Percentiles rank a stretch among this genome's conserved stretches.
phyloP scores from a whole-genome alignment of 768 basidiomycete genomes.

The Dioszegia aurantiaca region DNA sequence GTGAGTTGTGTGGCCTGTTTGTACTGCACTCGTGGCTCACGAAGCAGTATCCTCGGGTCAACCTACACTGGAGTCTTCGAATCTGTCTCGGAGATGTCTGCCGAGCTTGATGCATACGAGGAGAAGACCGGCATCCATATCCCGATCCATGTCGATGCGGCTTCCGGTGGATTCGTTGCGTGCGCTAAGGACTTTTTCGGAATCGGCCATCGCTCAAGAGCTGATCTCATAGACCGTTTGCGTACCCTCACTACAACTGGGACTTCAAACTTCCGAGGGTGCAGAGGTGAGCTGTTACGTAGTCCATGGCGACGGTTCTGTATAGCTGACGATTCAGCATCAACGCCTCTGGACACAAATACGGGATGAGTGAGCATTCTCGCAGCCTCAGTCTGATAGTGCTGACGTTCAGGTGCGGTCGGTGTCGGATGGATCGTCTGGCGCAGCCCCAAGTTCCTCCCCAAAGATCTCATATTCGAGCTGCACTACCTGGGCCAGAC shows the following conservation, averaged over 20 bases:
- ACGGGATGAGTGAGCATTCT: slow-evolving; percentile 53
- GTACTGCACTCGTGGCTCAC: background rate
- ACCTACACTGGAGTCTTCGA: slow-evolving; percentile 66
- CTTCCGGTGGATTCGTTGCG: slow-evolving; percentile 62
- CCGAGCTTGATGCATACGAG: slow-evolving; percentile 60
- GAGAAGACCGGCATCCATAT: slow-evolving; percentile 55
- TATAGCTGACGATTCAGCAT: slow-evolving; percentile 17
- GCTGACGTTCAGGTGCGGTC: slow-evolving; percentile 26
- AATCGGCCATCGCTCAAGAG: background rate
- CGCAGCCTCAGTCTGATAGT: background rate
- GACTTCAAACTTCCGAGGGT: slow-evolving; percentile 64
- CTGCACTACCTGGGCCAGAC: slow-evolving; percentile 57
- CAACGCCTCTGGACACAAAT: slow-evolving; percentile 58
- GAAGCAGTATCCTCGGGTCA: slow-evolving; percentile 42
- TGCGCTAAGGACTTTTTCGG: slow-evolving; percentile 54
- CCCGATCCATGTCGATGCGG: slow-evolving; percentile 64
- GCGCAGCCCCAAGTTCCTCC: slow-evolving; percentile 61
- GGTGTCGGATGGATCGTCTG: slow-evolving; percentile 66
- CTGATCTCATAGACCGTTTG: slow-evolving; percentile 32
- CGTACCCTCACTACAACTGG: slow-evolving; percentile 61
- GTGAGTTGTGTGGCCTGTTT: slow-evolving; percentile 18
- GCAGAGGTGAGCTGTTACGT: slow-evolving; percentile 52
- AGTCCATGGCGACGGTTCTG: background rate
- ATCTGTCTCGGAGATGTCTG: slow-evolving; percentile 78
- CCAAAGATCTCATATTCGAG: slow-evolving; percentile 69